Conservation (phyloP, 1,284 basidiomycete genomes). For the Apiotrichum mycotoxinovorans region DNA sequence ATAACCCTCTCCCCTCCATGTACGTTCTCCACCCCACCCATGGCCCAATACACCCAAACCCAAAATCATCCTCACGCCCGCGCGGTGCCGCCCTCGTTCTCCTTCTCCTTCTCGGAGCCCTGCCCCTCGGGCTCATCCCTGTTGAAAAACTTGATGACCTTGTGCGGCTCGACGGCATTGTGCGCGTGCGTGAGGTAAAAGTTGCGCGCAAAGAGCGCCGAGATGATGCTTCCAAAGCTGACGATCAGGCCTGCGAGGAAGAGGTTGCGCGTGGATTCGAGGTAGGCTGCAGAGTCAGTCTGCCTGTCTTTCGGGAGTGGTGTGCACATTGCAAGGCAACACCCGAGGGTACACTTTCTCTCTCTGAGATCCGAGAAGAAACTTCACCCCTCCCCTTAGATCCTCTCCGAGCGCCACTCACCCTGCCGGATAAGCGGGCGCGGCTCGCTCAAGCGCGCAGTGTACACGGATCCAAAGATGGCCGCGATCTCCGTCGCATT, state of each 20-base stretch:
- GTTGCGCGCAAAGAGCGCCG: constrained; percentile 28
- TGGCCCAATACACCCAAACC: too few relatives aligned
- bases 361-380: constrained; percentile 21
- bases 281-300: constrained; percentile 23
- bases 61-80: too few relatives aligned
- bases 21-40: too few relatives aligned
- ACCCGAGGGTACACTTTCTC: too few relatives aligned
- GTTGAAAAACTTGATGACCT: constrained; percentile 26
- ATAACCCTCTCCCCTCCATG: too few relatives aligned
- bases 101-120: too few relatives aligned
- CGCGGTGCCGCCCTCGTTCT: too few relatives aligned
- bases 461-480: constrained; percentile 36
- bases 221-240: constrained; percentile 28
- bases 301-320: too few relatives aligned
- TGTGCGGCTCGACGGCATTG: constrained; percentile 32
- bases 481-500: constrained; percentile 31
- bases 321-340: too few relatives aligned
- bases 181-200: constrained; percentile 34
- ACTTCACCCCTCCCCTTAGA: too few relatives aligned
- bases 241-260: constrained; percentile 30
- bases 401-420: too few relatives aligned
- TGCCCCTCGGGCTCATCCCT: constrained; percentile 15
- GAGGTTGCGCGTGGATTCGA: constrained; percentile 24
- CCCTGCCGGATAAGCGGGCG: constrained; percentile 26
- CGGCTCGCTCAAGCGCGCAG: constrained; percentile 30